Percentiles rank a stretch among this genome's conserved stretches.
Evolutionary conservation across 345 rosid genomes (phyloP).

Genomic region (Gossypium anomalum): DNA sequence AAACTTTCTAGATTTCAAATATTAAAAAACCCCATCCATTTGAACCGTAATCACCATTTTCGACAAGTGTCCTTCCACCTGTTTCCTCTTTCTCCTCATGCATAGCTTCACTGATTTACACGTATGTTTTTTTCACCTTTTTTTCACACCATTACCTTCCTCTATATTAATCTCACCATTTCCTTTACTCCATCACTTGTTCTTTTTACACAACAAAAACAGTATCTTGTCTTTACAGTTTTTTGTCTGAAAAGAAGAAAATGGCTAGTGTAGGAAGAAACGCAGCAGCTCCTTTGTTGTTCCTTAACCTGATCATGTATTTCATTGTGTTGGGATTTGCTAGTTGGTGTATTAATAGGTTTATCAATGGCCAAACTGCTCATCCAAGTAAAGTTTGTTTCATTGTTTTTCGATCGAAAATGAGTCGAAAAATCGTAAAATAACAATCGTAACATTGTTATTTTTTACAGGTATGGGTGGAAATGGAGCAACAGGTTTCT

Average conservation of each 20-base stretch:
- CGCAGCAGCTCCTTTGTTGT: conserved; percentile 85
- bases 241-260: conserved; percentile 6
- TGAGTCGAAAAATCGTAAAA: background rate
- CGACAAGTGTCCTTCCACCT: conserved; percentile 53
- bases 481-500: conserved; percentile 85
- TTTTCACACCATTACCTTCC: conserved; percentile 1
- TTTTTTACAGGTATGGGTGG: conserved; percentile 57
- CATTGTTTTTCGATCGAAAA: background rate
- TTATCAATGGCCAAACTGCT: conserved; percentile 68
- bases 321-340: conserved; percentile 72
- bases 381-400: conserved; percentile 59
- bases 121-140: conserved; percentile 14
- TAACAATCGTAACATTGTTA: background rate
- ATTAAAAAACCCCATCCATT: background rate
- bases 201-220: background rate
- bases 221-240: background rate
- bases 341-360: conserved; percentile 74
- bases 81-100: conserved; percentile 19
- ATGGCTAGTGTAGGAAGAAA: conserved; percentile 62
- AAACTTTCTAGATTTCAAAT: conserved; percentile 1
- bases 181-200: background rate
- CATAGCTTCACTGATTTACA: conserved; percentile 17
- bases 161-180: conserved; percentile 7
- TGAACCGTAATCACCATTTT: background rate
- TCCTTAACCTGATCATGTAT: conserved; percentile 77